Evolutionary conservation across 108 stramenopile genomes (phyloP).

Genomic region (Stephanodiscus triporus): DNA sequence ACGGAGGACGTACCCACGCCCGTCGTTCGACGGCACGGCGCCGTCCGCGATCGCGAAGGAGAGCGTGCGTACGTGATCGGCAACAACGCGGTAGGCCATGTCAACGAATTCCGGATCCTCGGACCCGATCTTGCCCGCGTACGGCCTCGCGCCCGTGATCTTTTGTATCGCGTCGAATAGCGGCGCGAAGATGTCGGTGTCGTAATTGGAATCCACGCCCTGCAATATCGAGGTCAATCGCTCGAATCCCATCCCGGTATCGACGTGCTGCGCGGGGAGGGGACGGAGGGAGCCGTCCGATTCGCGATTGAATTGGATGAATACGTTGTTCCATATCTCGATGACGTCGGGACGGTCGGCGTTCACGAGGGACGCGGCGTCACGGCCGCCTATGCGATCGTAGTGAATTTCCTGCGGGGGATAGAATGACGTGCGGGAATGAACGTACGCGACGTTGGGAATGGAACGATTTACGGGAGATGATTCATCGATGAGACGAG

Average conservation of each 20-base stretch:
- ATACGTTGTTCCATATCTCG: conserved; percentile 99
- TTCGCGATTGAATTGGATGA: conserved; percentile 99
- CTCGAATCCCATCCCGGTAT: conserved; percentile 99
- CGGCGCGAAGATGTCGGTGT: conserved; percentile 98
- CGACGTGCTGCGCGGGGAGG: conserved; percentile 96
- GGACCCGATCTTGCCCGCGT: conserved; percentile 91
- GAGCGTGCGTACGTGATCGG: conserved; percentile 98
- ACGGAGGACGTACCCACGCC: conserved; percentile 97
- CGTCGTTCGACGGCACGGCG: conserved; percentile 95
- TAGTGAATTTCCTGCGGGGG: conserved; percentile 92
- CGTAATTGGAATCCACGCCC: conserved; percentile 95
- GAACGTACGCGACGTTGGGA: too few species aligned
- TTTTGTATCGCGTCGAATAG: conserved; percentile 93
- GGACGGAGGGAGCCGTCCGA: conserved; percentile 83
- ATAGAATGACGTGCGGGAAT: neutral
- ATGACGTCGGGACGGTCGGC: conserved; percentile 95
- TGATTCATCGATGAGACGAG: neutral
- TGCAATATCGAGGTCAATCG: conserved; percentile 96
- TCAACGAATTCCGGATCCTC: conserved; percentile 92
- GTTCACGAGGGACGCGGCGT: conserved; percentile 94
- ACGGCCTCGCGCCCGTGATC: conserved; percentile 85
- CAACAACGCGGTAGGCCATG: conserved; percentile 99
- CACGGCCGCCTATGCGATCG: conserved; percentile 97
- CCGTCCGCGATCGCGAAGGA: conserved; percentile 99
- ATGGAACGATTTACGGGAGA: neutral